Conservation (phyloP, 2,329 filamentous ascomycete genomes). For the Xylariaceae sp. region DNA sequence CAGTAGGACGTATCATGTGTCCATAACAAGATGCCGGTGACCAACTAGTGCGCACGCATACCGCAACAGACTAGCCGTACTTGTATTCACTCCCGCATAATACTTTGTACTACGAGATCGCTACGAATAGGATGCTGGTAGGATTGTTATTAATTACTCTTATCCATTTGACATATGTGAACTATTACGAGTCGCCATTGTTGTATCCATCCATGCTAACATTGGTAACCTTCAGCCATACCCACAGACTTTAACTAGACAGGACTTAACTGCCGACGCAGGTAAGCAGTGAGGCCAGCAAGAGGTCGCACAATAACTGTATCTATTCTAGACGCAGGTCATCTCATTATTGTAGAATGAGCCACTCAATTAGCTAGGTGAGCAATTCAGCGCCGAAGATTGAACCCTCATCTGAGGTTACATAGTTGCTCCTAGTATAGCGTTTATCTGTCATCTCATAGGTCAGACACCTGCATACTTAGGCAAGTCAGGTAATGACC, state of each 20-base stretch:
- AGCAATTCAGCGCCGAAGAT: slow-evolving; percentile 7
- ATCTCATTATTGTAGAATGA: not conserved
- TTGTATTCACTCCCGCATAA: slow-evolving; percentile 21
- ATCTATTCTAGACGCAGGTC: slow-evolving; percentile 1
- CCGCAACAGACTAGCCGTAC: slow-evolving; percentile 19
- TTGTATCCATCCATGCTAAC: not conserved
- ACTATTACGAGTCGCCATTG: too few species aligned
- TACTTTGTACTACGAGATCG: slow-evolving; percentile 14
- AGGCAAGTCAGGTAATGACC: not conserved
- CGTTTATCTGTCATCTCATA: slow-evolving; percentile 7
- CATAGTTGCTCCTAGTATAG: slow-evolving; percentile 14
- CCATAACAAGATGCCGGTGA: slow-evolving; percentile 12
- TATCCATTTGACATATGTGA: too few species aligned
- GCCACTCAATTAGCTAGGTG: too few species aligned
- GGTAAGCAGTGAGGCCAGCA: not conserved
- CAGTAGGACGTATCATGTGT: slow-evolving; percentile 21
- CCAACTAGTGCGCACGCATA: slow-evolving; percentile 18
- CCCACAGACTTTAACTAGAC: not conserved
- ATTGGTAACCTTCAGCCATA: not conserved
- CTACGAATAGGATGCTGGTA: slow-evolving; percentile 9
- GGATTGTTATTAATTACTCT: too few species aligned
- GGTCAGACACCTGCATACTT: not conserved
- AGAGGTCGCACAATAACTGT: too few species aligned
- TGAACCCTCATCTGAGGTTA: slow-evolving; percentile 3
- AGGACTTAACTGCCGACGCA: too few species aligned